phyloP scores from a whole-genome alignment of 192 early-diverging fungal genomes.

The Podila minutissima region DNA sequence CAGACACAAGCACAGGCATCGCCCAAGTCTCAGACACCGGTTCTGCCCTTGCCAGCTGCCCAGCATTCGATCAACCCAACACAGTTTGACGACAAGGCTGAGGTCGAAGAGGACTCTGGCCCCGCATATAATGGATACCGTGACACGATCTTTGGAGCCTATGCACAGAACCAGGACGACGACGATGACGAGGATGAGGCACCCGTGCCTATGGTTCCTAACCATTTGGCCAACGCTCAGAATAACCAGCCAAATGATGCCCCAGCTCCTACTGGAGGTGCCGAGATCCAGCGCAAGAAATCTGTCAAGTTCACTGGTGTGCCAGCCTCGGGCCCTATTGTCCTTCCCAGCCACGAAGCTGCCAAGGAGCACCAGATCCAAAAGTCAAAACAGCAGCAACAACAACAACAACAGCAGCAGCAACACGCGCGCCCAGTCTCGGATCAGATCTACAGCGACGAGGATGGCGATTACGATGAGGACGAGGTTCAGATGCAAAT shows the following conservation, averaged over 20 bases:
- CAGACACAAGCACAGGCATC: background rate
- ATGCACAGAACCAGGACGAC: slow-evolving; percentile 19
- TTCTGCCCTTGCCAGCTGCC: slow-evolving; percentile 29
- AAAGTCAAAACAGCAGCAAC: slow-evolving; percentile 15
- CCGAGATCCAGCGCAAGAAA: slow-evolving; percentile 35
- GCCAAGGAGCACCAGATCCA: slow-evolving; percentile 41
- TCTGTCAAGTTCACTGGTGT: slow-evolving; percentile 49
- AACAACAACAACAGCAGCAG: slow-evolving; percentile 22
- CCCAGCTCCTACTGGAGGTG: background rate
- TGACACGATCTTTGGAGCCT: slow-evolving; percentile 48
- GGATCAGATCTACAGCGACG: background rate
- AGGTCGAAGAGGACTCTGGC: slow-evolving; percentile 22
- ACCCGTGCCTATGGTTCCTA: background rate
- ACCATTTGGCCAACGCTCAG: background rate
- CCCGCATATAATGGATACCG: slow-evolving; percentile 46
- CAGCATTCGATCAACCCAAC: slow-evolving; percentile 37
- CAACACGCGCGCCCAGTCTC: background rate
- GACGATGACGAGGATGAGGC: slow-evolving; percentile 25
- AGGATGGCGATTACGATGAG: slow-evolving; percentile 2
- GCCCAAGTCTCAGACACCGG: slow-evolving; percentile 11
- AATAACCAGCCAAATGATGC: background rate
- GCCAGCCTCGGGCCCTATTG: slow-evolving; percentile 27
- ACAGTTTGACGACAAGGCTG: slow-evolving; percentile 45
- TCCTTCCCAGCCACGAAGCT: slow-evolving; percentile 39
- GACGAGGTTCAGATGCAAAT: slow-evolving; percentile 24